A percentile compares a stretch with the other conserved stretches of the same genome.
Conservation (phyloP, 768 basidiomycete species). For the Mycena vitilis region DNA sequence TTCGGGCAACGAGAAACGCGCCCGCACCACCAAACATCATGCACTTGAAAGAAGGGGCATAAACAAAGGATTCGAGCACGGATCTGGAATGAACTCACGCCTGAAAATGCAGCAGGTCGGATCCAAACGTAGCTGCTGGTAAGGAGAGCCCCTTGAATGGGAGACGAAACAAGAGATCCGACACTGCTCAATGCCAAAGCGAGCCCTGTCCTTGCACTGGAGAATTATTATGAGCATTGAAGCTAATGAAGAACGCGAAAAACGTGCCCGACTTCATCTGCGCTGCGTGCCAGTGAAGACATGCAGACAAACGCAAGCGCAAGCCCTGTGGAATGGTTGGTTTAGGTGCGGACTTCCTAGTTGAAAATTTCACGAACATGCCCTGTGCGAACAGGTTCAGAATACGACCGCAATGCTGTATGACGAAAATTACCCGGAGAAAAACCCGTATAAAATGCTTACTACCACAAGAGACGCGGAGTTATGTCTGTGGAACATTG, state of each 20-base stretch:
- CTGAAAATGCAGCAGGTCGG: conserved; percentile 48
- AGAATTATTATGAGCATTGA: neutral
- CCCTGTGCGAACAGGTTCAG: no score
- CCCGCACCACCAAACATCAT: conserved; percentile 10
- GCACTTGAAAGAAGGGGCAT: neutral
- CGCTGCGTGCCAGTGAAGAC: conserved; percentile 46
- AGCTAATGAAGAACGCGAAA: neutral
- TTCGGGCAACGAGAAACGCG: conserved; percentile 4
- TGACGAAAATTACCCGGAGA: conserved; percentile 39
- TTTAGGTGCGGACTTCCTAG: no score
- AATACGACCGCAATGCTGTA: no score
- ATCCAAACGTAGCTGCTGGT: conserved; percentile 46
- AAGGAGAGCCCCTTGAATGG: conserved; percentile 51
- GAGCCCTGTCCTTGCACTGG: conserved; percentile 52
- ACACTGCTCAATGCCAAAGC: conserved; percentile 49
- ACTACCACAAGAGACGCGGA: conserved; percentile 52
- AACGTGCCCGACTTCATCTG: conserved; percentile 51
- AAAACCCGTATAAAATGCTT: conserved; percentile 58
- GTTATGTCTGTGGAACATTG: conserved; percentile 42
- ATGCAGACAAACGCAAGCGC: conserved; percentile 46
- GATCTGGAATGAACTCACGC: no score
- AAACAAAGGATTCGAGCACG: no score
- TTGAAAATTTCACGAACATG: no score
- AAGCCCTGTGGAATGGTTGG: conserved; percentile 41
- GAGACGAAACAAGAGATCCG: conserved; percentile 46